Conservation (phyloP, 495 filamentous ascomycete genomes). For the Penicillium verhagenii region DNA sequence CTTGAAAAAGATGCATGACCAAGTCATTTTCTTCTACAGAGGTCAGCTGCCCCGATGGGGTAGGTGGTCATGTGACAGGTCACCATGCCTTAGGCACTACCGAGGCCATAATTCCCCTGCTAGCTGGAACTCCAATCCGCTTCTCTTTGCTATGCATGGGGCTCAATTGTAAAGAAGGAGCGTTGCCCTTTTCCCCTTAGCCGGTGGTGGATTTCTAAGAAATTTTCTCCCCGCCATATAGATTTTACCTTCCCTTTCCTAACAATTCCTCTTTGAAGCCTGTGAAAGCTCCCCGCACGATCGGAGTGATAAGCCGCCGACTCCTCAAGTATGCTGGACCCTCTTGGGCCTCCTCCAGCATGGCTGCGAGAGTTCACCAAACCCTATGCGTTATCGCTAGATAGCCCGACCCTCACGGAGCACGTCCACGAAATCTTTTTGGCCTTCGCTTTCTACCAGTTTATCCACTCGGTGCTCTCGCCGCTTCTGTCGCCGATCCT, state of each 20-base stretch:
- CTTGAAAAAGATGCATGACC: neutral
- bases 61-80: constrained; percentile 15
- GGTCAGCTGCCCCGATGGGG: constrained; percentile 17
- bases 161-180: constrained; percentile 10
- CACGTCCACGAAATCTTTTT: constrained; percentile 88
- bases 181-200: constrained; percentile 1
- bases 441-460: constrained; percentile 72
- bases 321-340: constrained; percentile 46
- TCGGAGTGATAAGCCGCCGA: constrained; percentile 15
- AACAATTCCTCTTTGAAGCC: neutral
- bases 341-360: constrained; percentile 44
- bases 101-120: constrained; percentile 18
- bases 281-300: constrained; percentile 16
- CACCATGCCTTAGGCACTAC: constrained; percentile 8
- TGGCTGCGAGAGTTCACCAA: constrained; percentile 42
- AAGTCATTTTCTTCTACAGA: neutral
- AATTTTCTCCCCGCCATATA: constrained; percentile 2
- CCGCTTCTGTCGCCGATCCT: constrained; percentile 67
- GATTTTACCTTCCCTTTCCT: constrained; percentile 7
- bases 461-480: constrained; percentile 71
- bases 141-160: constrained; percentile 17
- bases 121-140: constrained; percentile 7
- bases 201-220: constrained; percentile 14
- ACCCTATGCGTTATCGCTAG: constrained; percentile 49
- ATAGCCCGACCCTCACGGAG: constrained; percentile 69